Evolutionary conservation across 2,329 filamentous ascomycete species (phyloP), one percentile per base, ranked within the genome.

Genomic region (Ascochyta lentis): DNA sequence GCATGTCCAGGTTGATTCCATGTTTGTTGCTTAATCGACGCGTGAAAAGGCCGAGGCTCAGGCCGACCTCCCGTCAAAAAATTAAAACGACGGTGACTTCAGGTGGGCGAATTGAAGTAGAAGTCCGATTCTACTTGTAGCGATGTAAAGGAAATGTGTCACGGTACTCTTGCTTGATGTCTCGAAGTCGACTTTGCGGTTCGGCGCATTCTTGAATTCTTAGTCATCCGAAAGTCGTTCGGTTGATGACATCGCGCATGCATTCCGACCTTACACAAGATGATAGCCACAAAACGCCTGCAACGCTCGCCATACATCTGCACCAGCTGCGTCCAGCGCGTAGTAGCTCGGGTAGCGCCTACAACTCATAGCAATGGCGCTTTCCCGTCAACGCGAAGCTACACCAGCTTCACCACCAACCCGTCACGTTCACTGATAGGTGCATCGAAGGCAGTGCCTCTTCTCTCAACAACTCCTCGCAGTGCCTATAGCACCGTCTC

Each of bases 401-500:
- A 54, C 50, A 54, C 29, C 22, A 50, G 35, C 42, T 43, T 38
- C 31, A 33, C 13, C 16, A 41, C 59, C 24, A 52, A 39, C 15
- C 45, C 29, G 23, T 26, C 46, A 12, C 58, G 52, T 50, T 35
- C 59, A 37, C 47, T 60, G 29, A 56, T 49, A 49, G 44, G 41
- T 39, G 39, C 43, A n/a, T 19, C 44, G 15, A 54, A 45, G 33
- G 15, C 44, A n/a, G 33, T 29, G 38, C 31, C 35, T 7, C 31
- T 19, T 8, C 22, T 22, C 3, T 34, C 34, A 31, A 27, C 34
- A 27, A 7, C 44, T 19, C 38, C 33, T 12, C 56, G 52, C 44
- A 46, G 70, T 66, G 66, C 51, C n/a, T 72, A 70, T 52, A 71
- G 63, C 55, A 69, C 67, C 13, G 41, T 53, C 24, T 44, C 54